These are phyloP conservation scores for Tolypocladium inflatum DNA, from an alignment of 2,329 filamentous ascomycete genomes.

Conservation along the genomic window DNA sequence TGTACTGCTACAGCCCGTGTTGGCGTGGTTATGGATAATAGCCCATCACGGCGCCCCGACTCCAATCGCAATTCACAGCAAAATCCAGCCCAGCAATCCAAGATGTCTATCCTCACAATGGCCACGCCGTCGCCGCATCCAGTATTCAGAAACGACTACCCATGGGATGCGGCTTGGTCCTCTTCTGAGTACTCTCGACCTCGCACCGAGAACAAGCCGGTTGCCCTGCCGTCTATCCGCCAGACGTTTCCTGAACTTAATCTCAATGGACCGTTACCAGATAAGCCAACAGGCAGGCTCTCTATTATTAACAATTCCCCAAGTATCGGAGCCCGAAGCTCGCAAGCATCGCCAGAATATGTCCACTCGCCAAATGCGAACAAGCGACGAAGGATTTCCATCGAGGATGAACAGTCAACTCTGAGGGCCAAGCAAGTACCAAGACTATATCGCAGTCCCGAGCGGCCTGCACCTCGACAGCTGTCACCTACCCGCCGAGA, in stretches of 20 bases:
- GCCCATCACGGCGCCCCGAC: slow-evolving; percentile 20
- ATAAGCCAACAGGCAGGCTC: neutral
- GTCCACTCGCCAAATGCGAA: slow-evolving; percentile 36
- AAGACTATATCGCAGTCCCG: slow-evolving; percentile 32
- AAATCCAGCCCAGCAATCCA: slow-evolving; percentile 17
- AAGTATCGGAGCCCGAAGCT: neutral
- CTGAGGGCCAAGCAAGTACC: slow-evolving; percentile 35
- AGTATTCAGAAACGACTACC: slow-evolving; percentile 28
- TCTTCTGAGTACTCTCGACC: slow-evolving; percentile 22
- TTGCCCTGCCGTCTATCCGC: slow-evolving; percentile 42
- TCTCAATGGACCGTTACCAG: slow-evolving; percentile 10
- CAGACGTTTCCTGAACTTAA: slow-evolving; percentile 35
- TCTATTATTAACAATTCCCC: slow-evolving; percentile 1
- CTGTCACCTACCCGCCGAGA: slow-evolving; percentile 26
- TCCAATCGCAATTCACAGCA: slow-evolving; percentile 16
- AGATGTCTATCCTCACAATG: slow-evolving; percentile 43
- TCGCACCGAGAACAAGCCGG: slow-evolving; percentile 26
- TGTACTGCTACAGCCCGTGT: slow-evolving; percentile 5
- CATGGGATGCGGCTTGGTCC: slow-evolving; percentile 27
- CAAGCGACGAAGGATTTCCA: slow-evolving; percentile 37
- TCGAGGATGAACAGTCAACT: slow-evolving; percentile 28
- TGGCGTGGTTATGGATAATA: slow-evolving; percentile 31
- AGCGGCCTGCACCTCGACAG: slow-evolving; percentile 18
- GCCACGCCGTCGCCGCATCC: slow-evolving; percentile 30
- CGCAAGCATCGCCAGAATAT: slow-evolving; percentile 34